Conservation (phyloP, 139 green algal species). For the Coelastrella sp. region DNA sequence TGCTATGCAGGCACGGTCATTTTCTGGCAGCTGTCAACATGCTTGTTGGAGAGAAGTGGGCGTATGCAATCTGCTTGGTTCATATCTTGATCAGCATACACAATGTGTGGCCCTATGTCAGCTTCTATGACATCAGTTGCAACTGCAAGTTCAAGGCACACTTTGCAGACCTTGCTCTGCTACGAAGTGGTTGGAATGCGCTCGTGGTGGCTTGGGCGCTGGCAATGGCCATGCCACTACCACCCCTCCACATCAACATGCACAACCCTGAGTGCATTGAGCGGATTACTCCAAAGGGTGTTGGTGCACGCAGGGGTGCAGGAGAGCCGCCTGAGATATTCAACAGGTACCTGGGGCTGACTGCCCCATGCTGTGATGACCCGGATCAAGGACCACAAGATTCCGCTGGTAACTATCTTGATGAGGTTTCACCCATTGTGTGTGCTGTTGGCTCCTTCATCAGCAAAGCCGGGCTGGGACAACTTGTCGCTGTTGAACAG, state of each 20-base stretch:
- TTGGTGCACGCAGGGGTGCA: neutral
- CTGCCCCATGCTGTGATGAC: too few species aligned
- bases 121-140: constrained; percentile 26
- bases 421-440: too few species aligned
- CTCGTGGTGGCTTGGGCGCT: neutral
- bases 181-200: neutral
- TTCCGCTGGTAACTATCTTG: too few species aligned
- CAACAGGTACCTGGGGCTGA: constrained; percentile 8
- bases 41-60: neutral
- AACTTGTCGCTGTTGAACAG: too few species aligned
- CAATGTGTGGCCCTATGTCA: constrained; percentile 16
- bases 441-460: too few species aligned
- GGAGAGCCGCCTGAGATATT: neutral
- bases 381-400: too few species aligned
- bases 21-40: constrained; percentile 4
- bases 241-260: constrained; percentile 21
- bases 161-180: neutral
- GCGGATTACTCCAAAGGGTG: neutral
- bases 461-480: too few species aligned
- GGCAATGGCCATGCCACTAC: neutral
- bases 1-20: constrained; percentile 3
- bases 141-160: constrained; percentile 7
- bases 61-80: constrained; percentile 9
- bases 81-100: constrained; percentile 12
- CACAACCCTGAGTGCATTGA: neutral